These are phyloP conservation scores for Pythium phragmiticola DNA, from an alignment of 352 stramenopile genomes.

Conservation along the genomic window DNA sequence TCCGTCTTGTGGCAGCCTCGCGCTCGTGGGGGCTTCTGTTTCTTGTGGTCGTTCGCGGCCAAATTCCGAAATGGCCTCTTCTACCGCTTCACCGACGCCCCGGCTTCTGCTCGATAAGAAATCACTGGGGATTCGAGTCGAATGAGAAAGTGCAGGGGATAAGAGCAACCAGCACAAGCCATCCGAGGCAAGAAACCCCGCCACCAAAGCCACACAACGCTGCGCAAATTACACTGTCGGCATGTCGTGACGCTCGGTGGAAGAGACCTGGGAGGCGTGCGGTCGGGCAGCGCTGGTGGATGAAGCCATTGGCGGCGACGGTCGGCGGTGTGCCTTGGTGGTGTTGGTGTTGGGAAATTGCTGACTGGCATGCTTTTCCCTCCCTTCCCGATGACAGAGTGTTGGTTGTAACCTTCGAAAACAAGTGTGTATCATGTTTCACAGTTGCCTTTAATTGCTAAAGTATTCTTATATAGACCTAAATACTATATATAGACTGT, in stretches of 20 bases:
- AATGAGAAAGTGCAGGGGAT: conserved; percentile 19
- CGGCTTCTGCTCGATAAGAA: background rate
- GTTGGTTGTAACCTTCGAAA: conserved; percentile 4
- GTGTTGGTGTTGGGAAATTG: background rate
- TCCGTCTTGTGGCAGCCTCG: background rate
- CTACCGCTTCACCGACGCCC: background rate
- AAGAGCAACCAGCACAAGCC: conserved; percentile 1
- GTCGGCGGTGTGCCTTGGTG: background rate
- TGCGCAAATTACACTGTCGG: conserved; percentile 5
- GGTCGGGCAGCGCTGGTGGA: background rate
- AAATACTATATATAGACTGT: background rate
- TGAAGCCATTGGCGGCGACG: background rate
- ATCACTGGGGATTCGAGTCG: background rate
- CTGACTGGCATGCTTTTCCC: background rate
- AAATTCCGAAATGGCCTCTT: background rate
- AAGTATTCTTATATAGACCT: background rate
- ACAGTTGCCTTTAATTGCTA: background rate
- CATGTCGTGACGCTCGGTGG: background rate
- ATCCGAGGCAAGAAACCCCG: background rate
- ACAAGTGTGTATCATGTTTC: background rate
- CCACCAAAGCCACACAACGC: conserved; percentile 1
- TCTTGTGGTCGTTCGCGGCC: background rate
- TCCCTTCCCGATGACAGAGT: background rate
- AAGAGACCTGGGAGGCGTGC: background rate
- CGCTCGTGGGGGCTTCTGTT: no score